Base-by-base conservation (phyloP, 345 rosid species). In the Raphanus sativus region DNA sequence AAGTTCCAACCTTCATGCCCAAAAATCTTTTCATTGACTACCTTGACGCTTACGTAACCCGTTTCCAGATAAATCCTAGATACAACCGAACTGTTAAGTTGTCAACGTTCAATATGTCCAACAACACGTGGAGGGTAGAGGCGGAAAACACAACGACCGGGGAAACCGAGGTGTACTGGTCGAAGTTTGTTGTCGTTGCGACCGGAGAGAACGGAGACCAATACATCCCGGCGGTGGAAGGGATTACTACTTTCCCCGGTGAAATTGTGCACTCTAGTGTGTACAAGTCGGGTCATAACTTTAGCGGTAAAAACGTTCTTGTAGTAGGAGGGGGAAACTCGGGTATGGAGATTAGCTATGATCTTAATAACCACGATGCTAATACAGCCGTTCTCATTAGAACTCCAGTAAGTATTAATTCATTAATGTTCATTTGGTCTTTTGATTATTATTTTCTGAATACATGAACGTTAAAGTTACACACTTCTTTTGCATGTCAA, bases 271-370 rank as follows among this genome's bases (percentile, higher is more conserved):
- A 92, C 62, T 86, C 97, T 4, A 89, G 91, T 9, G 8, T 21
- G 68, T 92, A 50, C 65, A 86, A 61, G 50, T 85, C 84, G 0
- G 94, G 96, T 21, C 75, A 65, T 75, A 79, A 73, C 25, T 90
- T 75, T 29, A 3, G 30, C 33, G 83, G 74, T 63, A 82, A 80
- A 80, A 69, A 79, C 5, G 94, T 92, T 71, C 77, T 91, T 82
- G 94, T 93, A 32, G 94, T 93, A 34, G 97, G 98, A n/a, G 83
- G 88, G 10, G 98, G 97, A 4, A 91, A 91, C 70, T 93, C 98
- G 3, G 97, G 96, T 32, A 89, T 87, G 98, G 98, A 93, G 71
- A 89, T 93, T 62, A 86, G 91, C 2, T 82, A 84, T 1, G 97
- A 93, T 77, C 81, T 93, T 2, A 84, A 85, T 5, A 81, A 90